Conservation (phyloP, 2,329 filamentous ascomycete species). For the Neonectria sp. region DNA sequence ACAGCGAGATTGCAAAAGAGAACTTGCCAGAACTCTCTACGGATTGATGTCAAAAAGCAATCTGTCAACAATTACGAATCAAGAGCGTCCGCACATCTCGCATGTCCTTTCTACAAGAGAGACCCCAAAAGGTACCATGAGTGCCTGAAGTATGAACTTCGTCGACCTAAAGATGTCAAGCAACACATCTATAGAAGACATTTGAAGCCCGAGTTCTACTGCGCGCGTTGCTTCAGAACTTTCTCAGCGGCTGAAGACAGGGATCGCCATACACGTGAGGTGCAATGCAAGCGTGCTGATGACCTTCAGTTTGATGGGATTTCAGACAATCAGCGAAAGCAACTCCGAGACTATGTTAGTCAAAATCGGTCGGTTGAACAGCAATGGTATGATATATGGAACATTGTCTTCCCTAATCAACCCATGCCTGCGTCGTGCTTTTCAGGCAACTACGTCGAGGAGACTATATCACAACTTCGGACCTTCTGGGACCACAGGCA, state of each 20-base stretch:
- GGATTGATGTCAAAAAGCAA: background rate
- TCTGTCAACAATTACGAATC: background rate
- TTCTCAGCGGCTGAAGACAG: background rate
- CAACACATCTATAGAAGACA: constrained; percentile 1
- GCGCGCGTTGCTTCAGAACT: background rate
- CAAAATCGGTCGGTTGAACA: background rate
- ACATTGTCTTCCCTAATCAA: background rate
- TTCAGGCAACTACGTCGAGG: background rate
- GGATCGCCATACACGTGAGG: background rate
- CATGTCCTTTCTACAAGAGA: background rate
- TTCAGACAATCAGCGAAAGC: background rate
- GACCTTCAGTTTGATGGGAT: background rate
- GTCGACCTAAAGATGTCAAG: background rate
- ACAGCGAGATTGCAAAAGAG: no score
- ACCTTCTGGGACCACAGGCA: background rate
- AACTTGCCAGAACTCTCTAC: background rate
- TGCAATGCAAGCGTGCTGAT: background rate
- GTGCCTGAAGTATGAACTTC: background rate
- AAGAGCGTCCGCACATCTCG: background rate
- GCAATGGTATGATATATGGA: background rate
- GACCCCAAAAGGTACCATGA: background rate
- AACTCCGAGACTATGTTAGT: background rate
- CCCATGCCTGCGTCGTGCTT: background rate
- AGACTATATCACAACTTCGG: background rate
- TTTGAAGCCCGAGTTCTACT: background rate